Evolutionary conservation across 441 rosid species (phyloP).

Genomic region (Eruca vesicaria): DNA sequence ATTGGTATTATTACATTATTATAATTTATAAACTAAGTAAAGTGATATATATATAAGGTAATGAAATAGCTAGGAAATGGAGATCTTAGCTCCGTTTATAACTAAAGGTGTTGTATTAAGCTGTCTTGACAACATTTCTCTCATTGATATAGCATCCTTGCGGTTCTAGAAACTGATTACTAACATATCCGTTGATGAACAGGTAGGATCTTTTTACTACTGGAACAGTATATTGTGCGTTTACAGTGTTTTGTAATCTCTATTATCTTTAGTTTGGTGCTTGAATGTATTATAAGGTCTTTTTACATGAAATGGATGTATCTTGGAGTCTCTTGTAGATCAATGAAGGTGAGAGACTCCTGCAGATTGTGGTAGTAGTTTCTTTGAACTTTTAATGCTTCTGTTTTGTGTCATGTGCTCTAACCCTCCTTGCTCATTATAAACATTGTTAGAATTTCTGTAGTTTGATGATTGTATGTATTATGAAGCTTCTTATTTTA

Average conservation of each 20-base stretch:
- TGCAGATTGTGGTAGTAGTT: background rate
- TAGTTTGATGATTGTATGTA: background rate
- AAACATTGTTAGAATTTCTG: background rate
- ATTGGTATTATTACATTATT: background rate
- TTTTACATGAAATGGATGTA: background rate
- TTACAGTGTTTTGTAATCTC: background rate
- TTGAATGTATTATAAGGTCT: background rate
- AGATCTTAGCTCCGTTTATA: background rate
- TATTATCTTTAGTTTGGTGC: background rate
- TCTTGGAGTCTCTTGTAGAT: background rate
- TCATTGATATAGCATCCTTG: background rate
- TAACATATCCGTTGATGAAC: background rate
- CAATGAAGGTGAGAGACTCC: background rate
- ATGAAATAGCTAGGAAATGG: background rate
- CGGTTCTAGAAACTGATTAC: background rate
- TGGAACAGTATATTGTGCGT: background rate
- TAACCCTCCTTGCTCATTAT: background rate
- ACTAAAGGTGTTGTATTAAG: background rate
- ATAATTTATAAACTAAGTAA: background rate
- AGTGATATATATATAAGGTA: background rate
- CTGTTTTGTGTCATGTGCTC: background rate
- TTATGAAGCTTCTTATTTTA: background rate
- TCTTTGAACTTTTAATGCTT: background rate
- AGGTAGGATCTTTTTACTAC: background rate
- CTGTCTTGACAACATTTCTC: background rate